These are phyloP conservation scores for Penicillium carneum DNA, from an alignment of 2,329 filamentous ascomycete species.

Conservation along the genomic window DNA sequence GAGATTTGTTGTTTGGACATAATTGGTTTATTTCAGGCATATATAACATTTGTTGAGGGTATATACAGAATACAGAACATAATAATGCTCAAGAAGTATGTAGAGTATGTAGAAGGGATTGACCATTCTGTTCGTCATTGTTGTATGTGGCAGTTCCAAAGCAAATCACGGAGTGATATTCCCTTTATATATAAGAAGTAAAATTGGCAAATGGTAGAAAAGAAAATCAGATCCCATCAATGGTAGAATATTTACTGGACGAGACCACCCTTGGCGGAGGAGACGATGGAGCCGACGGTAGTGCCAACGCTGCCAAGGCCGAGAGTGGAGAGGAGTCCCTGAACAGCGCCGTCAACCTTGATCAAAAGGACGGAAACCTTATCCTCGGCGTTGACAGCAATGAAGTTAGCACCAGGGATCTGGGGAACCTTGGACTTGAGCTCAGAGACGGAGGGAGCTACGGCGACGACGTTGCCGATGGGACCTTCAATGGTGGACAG, in stretches of 20 bases:
- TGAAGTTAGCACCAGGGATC: slow-evolving; percentile 26
- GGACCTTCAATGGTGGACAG: slow-evolving; percentile 25
- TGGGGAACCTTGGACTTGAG: slow-evolving; percentile 24
- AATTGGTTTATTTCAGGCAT: neutral
- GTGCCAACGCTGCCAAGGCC: slow-evolving; percentile 27
- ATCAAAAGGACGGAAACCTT: slow-evolving; percentile 28
- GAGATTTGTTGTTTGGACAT: neutral
- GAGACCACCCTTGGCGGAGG: slow-evolving; percentile 10
- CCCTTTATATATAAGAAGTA: neutral
- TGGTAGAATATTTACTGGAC: slow-evolving; percentile 26
- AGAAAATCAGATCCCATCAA: slow-evolving; percentile 31
- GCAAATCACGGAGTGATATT: neutral
- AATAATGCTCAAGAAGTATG: neutral
- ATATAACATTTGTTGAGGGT: slow-evolving; percentile 1
- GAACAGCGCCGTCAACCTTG: slow-evolving; percentile 26
- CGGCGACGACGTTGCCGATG: slow-evolving; percentile 29
- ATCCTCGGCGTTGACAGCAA: slow-evolving; percentile 27
- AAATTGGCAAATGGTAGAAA: slow-evolving; percentile 21
- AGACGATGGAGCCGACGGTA: slow-evolving; percentile 27
- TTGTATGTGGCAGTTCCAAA: neutral
- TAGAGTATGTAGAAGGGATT: slow-evolving; percentile 1
- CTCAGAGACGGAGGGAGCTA: slow-evolving; percentile 20
- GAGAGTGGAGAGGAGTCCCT: slow-evolving; percentile 27
- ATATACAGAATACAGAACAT: slow-evolving; percentile 11
- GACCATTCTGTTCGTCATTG: slow-evolving; percentile 4